Evolutionary conservation across 768 basidiomycete species (phyloP).

Genomic region (Amanita polypyramis): DNA sequence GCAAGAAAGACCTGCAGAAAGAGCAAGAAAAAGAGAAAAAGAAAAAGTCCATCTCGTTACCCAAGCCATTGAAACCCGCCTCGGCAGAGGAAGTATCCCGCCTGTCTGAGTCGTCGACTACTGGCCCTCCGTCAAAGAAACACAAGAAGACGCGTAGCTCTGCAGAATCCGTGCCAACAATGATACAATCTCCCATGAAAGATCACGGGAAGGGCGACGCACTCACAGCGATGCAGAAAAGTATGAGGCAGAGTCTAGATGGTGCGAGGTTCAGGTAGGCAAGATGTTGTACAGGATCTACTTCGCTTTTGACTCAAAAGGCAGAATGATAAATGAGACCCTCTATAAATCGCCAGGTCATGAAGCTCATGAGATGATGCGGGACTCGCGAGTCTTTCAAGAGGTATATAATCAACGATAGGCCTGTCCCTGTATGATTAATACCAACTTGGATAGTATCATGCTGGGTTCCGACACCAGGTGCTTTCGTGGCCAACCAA

Average conservation of each 20-base stretch:
- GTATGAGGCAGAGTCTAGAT: slow-evolving; percentile 70
- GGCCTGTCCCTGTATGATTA: neutral
- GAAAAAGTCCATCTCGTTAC: slow-evolving; percentile 13
- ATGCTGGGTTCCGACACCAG: slow-evolving; percentile 84
- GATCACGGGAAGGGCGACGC: slow-evolving; percentile 10
- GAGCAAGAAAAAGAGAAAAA: slow-evolving; percentile 13
- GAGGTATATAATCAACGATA: slow-evolving; percentile 43
- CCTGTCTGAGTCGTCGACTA: slow-evolving; percentile 7
- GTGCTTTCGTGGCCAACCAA: slow-evolving; percentile 91
- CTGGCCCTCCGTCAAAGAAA: slow-evolving; percentile 10
- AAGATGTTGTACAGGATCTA: neutral
- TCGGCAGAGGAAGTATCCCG: neutral
- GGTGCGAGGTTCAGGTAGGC: slow-evolving; percentile 81
- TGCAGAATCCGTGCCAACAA: slow-evolving; percentile 4
- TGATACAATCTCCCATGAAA: slow-evolving; percentile 7
- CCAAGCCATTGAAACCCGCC: slow-evolving; percentile 14
- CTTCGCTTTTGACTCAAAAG: neutral
- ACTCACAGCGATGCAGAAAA: slow-evolving; percentile 66
- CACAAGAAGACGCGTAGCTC: slow-evolving; percentile 10
- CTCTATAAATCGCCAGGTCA: slow-evolving; percentile 81
- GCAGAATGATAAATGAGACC: slow-evolving; percentile 83
- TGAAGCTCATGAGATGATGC: slow-evolving; percentile 74
- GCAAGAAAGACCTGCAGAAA: slow-evolving; percentile 10
- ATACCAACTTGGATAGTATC: slow-evolving; percentile 53
- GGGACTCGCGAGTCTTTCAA: slow-evolving; percentile 68